phyloP scores from a whole-genome alignment of 768 basidiomycete species.

The Leccinum longicurvipes region DNA sequence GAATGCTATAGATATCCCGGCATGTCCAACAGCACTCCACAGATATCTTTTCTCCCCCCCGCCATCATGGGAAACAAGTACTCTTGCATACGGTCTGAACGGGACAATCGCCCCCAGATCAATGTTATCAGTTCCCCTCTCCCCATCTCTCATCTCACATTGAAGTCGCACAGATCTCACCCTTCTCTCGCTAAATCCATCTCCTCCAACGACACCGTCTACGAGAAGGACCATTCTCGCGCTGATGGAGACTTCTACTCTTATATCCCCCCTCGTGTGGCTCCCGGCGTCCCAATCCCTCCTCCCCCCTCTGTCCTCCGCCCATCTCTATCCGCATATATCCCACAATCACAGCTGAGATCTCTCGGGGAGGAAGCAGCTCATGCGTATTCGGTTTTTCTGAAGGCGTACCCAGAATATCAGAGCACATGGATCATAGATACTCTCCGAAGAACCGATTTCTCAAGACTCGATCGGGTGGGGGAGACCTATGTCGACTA shows the following conservation, averaged over 20 bases:
- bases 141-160: slow-evolving; percentile 33
- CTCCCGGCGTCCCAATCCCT: neutral
- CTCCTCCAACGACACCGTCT: slow-evolving; percentile 40
- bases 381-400: slow-evolving; percentile 48
- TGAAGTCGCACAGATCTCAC: slow-evolving; percentile 39
- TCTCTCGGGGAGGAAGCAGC: slow-evolving; percentile 35
- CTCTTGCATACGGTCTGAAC: slow-evolving; percentile 17
- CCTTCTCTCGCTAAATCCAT: slow-evolving; percentile 35
- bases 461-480: slow-evolving; percentile 50
- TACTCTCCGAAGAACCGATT: slow-evolving; percentile 62
- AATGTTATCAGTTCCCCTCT: slow-evolving; percentile 7
- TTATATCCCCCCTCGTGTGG: neutral
- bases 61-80: slow-evolving; percentile 32
- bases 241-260: slow-evolving; percentile 5
- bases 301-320: neutral
- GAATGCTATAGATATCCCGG: neutral
- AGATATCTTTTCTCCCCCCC: neutral
- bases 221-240: slow-evolving; percentile 26
- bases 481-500: slow-evolving; percentile 83
- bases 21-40: neutral
- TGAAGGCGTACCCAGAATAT: slow-evolving; percentile 50
- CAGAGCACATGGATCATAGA: slow-evolving; percentile 69
- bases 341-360: slow-evolving; percentile 21
- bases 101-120: slow-evolving; percentile 4
- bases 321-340: slow-evolving; percentile 23